Evolutionary conservation across 768 basidiomycete species (phyloP), one percentile per base, ranked within the genome.

Genomic region (Pleurotus salmoneostramineus): DNA sequence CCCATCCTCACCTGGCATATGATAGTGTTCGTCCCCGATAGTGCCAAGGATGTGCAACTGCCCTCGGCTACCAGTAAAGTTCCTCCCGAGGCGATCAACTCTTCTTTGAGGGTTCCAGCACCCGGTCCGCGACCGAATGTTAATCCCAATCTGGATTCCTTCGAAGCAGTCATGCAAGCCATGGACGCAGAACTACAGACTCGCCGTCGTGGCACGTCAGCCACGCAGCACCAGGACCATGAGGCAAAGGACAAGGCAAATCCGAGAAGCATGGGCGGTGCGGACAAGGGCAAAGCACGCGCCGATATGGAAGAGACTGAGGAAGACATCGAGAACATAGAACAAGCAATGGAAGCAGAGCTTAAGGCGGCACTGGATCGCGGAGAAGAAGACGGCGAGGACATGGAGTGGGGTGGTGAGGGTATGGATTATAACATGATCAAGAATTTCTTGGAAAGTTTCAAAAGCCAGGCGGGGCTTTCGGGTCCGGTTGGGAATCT

Each of bases 401-500:
- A 84, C n/a, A 84, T 80, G 21, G 82, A 77, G 32, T 75, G 74
- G 44, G 77, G 71, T n/a, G 77, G 73, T 2, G 74, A 74, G 8
- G 75, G 71, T 27, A 77, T 83, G 66, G 93, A 99, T 69, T 97
- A 95, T 71, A 87, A 87, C 63, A 74, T 98, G 65, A 96, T 98
- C 76, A 96, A 93, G 73, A 96, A 97, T 70, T 95, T 99, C 71
- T 72, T 98, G 70, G 94, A 97, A 75, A 96, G 94, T 71, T 98
- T 93, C 78, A 93, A 92, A 68, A 88, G 87, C 61, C 97, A 99
- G 67, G 89, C 69, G 6, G 97, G 97, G 21, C 71, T 91, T 50
- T 84, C 91, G 27, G 97, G 97, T 0, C 97, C 95, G 21, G 95
- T 97, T 11, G 82, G 95, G 55, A 97, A 88, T 66, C 74, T 99